Percentiles rank a stretch among this genome's conserved stretches.
phyloP scores from a whole-genome alignment of 1,139 yeast genomes.

The Geotrichum cucujoidarum region DNA sequence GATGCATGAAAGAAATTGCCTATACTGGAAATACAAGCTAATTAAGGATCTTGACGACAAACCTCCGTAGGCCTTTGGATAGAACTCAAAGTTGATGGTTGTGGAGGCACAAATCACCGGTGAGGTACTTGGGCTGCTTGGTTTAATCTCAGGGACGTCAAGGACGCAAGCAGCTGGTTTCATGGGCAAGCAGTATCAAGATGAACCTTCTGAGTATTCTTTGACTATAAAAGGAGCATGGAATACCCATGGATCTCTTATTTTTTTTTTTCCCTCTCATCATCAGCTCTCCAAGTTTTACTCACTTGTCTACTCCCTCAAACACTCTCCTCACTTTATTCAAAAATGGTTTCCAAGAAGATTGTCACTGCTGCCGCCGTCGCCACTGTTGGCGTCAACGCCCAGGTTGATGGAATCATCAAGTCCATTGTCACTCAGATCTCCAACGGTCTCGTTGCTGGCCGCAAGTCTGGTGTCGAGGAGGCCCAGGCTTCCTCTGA shows the following conservation, averaged over 20 bases:
- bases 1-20: too few relatives aligned
- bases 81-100: too few relatives aligned
- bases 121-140: too few relatives aligned
- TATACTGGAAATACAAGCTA: too few relatives aligned
- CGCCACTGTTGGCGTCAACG: constrained; percentile 21
- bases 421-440: constrained; percentile 19
- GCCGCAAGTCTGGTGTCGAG: constrained; percentile 19
- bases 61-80: too few relatives aligned
- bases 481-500: constrained; percentile 20
- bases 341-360: constrained; percentile 21
- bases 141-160: too few relatives aligned
- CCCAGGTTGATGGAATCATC: constrained; percentile 20
- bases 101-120: too few relatives aligned
- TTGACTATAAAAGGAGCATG: neutral
- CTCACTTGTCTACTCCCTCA: neutral
- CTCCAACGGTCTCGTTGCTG: constrained; percentile 21
- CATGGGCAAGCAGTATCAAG: too few relatives aligned
- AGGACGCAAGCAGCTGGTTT: too few relatives aligned
- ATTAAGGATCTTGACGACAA: too few relatives aligned
- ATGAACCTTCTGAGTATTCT: neutral
- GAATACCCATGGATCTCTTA: neutral
- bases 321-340: too few relatives aligned
- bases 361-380: constrained; percentile 18
- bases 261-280: neutral
- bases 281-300: neutral